These are phyloP conservation scores for Puccinia coronata DNA, from an alignment of 1,284 basidiomycete genomes.

Conservation along the genomic window DNA sequence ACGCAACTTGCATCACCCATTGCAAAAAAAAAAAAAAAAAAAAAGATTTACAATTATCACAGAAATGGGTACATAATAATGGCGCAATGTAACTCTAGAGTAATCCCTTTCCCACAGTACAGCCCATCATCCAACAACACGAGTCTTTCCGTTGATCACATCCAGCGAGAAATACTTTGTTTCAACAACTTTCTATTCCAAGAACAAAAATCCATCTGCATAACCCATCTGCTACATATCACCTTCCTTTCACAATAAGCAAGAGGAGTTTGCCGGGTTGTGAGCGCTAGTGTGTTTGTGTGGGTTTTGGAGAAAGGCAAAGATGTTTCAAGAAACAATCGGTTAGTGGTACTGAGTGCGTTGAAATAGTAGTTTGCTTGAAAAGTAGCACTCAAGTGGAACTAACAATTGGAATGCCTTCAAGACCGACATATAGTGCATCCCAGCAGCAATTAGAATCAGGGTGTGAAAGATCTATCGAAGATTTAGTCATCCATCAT, in stretches of 20 bases:
- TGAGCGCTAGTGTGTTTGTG: not conserved
- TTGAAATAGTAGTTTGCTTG: not conserved
- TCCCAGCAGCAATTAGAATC: slow-evolving; percentile 25
- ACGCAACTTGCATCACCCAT: too few species aligned
- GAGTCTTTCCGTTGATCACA: too few species aligned
- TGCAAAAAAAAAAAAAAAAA: too few species aligned
- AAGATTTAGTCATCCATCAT: too few species aligned
- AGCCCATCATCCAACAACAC: too few species aligned
- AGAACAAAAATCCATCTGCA: not conserved
- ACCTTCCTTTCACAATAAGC: not conserved
- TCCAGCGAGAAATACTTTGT: too few species aligned
- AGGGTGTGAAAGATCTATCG: slow-evolving; percentile 28
- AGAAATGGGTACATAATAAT: too few species aligned
- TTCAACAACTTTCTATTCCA: not conserved
- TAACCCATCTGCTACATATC: not conserved
- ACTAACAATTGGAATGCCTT: slow-evolving; percentile 36
- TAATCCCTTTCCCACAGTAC: too few species aligned
- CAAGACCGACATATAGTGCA: slow-evolving; percentile 35
- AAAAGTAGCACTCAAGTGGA: not conserved
- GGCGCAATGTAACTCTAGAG: too few species aligned
- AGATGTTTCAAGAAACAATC: too few species aligned
- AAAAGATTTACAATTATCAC: too few species aligned
- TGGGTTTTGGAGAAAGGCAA: too few species aligned
- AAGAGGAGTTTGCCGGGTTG: slow-evolving; percentile 7
- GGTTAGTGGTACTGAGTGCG: not conserved